Base-by-base conservation (phyloP, 345 rosid genomes). In the Salix suchowensis region DNA sequence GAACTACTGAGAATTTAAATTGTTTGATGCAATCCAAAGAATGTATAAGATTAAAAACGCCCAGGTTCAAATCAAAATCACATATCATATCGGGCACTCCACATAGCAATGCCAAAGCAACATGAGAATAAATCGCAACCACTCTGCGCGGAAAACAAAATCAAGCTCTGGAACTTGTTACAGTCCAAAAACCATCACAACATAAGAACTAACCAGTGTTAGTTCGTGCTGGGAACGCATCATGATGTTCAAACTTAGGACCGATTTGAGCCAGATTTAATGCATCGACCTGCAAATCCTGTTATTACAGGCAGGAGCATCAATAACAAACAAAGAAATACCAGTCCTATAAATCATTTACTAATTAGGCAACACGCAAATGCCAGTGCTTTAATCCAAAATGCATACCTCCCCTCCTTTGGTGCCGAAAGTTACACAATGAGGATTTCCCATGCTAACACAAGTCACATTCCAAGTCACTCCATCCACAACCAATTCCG, bases 381-480 rank as follows among this genome's bases (percentile, higher is more conserved):
- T 28, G 39, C n/a, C 2, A 32, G 16, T 9, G 5, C 12, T 71
- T 64, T 61, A 69, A 67, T 61, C 24, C 79, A 73, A 73, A 55
- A 46, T 28, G 71, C 83, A 72, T 83, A 96, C 99, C 96, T 87
- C 83, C 64, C 83, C 86, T 78, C 78, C 89, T 75, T 86, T 86
- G 46, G 81, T 84, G 55, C 97, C 95, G 62, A 94, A 92, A 68
- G 92, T 91, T 30, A 96, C 70, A 73, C 99, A 96, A 72, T 96
- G 99, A 68, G 99, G 99, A 85, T 96, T 96, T 16, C 99, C 98
- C 99, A 94, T 96, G 67, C 98, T 92, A 82, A 94, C 97, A 73
- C 98, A 94, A n/a, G 97, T 96, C 75, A 90, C 97, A 82, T 85
- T 85, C 99, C 99, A 96, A 74, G 84, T 80, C 42, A 85, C 88